These are phyloP conservation scores for Leishmania aethiopica DNA, from an alignment of 208 protist species.

Conservation along the genomic window DNA sequence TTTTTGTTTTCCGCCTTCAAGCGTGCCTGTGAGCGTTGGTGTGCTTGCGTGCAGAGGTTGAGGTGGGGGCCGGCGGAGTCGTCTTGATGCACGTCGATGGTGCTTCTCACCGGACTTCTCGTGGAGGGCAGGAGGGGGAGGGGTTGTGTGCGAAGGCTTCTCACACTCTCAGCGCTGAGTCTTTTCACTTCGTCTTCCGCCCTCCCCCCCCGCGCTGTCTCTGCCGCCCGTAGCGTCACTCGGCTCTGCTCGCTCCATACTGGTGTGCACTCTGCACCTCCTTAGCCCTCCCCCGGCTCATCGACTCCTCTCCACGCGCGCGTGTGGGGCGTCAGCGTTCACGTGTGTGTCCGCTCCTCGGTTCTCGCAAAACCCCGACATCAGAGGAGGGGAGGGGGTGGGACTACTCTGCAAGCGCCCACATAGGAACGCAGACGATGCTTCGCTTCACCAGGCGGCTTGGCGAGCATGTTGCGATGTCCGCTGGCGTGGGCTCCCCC, in stretches of 20 bases:
- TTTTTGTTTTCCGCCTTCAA: too few species aligned
- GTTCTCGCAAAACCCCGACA: neutral
- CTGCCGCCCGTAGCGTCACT: neutral
- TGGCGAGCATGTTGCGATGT: constrained; percentile 20
- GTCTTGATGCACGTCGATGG: neutral
- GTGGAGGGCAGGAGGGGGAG: neutral
- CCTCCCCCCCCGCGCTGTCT: neutral
- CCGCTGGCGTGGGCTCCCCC: constrained; percentile 2
- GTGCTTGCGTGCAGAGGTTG: neutral
- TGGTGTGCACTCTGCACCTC: neutral
- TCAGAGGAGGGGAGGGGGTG: neutral
- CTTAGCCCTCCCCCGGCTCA: neutral
- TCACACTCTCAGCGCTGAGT: neutral
- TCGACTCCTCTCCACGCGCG: neutral
- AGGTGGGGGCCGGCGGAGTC: neutral
- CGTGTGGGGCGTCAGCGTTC: neutral
- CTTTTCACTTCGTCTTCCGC: neutral
- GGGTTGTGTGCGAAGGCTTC: neutral
- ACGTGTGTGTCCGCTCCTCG: neutral
- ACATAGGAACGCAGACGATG: neutral
- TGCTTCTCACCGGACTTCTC: neutral
- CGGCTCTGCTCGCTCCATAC: neutral
- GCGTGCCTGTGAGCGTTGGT: neutral
- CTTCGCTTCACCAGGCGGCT: constrained; percentile 11
- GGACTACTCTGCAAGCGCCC: neutral